phyloP scores from a whole-genome alignment of 495 filamentous ascomycete genomes.

The Podospora comata region DNA sequence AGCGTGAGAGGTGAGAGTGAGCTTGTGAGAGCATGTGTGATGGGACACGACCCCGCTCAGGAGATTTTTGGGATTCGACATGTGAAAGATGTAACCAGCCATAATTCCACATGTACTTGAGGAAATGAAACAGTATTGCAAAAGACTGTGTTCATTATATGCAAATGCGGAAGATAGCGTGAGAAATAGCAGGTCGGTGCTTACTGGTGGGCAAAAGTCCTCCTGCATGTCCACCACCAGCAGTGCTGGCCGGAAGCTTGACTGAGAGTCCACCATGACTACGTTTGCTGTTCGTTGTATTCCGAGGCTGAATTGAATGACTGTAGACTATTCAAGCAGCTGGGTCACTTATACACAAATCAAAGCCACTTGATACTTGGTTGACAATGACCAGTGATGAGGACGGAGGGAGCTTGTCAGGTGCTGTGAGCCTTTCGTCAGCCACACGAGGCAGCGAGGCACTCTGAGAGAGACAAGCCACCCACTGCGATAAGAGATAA shows the following conservation, averaged over 20 bases:
- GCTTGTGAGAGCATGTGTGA: background rate
- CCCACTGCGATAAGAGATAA: background rate
- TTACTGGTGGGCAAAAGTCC: slow-evolving; percentile 91
- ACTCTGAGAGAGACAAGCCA: background rate
- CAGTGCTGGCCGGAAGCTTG: slow-evolving; percentile 40
- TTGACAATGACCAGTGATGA: background rate
- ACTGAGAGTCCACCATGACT: slow-evolving; percentile 11
- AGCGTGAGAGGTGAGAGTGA: background rate
- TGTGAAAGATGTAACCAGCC: background rate
- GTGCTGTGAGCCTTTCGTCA: background rate
- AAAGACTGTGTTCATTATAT: background rate
- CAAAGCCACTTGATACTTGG: background rate
- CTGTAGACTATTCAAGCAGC: background rate
- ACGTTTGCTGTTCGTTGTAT: background rate
- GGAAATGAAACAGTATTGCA: background rate
- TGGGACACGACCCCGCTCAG: background rate
- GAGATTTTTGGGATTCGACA: background rate
- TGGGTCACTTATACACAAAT: background rate
- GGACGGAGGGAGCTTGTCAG: background rate
- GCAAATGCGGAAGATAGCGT: background rate
- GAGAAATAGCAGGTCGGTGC: slow-evolving; percentile 25
- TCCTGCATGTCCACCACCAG: slow-evolving; percentile 90
- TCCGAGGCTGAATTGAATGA: no score
- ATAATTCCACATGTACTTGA: background rate
- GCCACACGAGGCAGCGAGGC: slow-evolving; percentile 1